A percentile compares a stretch with the other conserved stretches of the same genome.
Conservation (phyloP, 2,329 filamentous ascomycete genomes). For the Ceratocystis albifundus region DNA sequence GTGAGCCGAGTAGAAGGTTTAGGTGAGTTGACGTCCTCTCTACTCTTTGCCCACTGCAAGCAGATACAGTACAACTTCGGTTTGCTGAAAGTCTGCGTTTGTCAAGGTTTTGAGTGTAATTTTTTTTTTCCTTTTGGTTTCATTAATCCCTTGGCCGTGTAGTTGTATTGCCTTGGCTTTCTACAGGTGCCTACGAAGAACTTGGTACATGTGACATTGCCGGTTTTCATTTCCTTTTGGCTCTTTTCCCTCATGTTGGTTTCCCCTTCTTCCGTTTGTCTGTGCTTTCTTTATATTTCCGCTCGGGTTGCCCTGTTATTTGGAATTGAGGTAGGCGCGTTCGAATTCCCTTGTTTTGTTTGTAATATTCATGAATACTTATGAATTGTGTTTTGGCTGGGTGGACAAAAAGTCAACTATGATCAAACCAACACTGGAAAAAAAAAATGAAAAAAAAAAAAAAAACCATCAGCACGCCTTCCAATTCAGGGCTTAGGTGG, state of each 20-base stretch:
- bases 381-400: neutral
- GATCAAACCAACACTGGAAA: neutral
- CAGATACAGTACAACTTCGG: neutral
- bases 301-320: neutral
- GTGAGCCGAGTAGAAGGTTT: neutral
- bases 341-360: neutral
- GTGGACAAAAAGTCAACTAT: neutral
- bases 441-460: neutral
- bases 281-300: neutral
- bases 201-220: neutral
- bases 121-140: neutral
- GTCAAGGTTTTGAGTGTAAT: neutral
- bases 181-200: neutral
- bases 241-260: neutral
- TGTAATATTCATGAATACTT: neutral
- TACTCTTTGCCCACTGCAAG: neutral
- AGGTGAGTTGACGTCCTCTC: neutral
- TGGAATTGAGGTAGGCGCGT: neutral
- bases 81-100: neutral
- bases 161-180: neutral
- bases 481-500: neutral
- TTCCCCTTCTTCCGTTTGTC: neutral
- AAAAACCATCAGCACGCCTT: neutral
- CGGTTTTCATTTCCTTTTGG: neutral
- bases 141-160: no score